phyloP scores from a whole-genome alignment of 345 rosid species.

The Alliaria petiolata region DNA sequence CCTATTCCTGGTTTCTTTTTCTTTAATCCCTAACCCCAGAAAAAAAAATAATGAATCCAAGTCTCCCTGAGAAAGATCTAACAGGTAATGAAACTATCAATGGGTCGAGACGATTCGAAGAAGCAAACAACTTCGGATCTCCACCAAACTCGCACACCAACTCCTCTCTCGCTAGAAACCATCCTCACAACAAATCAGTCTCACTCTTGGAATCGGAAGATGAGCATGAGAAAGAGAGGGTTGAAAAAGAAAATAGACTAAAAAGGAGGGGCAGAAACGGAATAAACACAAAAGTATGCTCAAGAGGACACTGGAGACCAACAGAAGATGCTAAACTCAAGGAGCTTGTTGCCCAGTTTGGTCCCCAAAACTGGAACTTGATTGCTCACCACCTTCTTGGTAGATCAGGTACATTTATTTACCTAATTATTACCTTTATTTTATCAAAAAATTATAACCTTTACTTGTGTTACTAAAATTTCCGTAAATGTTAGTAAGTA shows the following conservation, averaged over 20 bases:
- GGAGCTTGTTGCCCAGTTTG: slow-evolving; percentile 78
- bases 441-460: neutral
- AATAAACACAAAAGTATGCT: slow-evolving; percentile 23
- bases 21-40: neutral
- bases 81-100: slow-evolving; percentile 8
- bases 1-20: neutral
- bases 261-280: slow-evolving; percentile 14
- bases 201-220: slow-evolving; percentile 10
- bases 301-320: slow-evolving; percentile 96
- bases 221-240: slow-evolving; percentile 12
- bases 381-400: slow-evolving; percentile 82
- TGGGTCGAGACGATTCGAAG: slow-evolving; percentile 5
- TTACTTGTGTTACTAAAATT: neutral
- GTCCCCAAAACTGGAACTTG: slow-evolving; percentile 97
- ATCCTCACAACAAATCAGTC: slow-evolving; percentile 16
- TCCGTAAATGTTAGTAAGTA: neutral
- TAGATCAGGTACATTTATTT: slow-evolving; percentile 68
- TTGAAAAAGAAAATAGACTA: neutral
- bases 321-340: slow-evolving; percentile 85
- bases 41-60: slow-evolving; percentile 22
- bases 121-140: slow-evolving; percentile 23
- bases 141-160: slow-evolving; percentile 17
- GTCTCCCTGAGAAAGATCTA: slow-evolving; percentile 15
- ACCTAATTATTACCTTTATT: neutral
- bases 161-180: slow-evolving; percentile 4